Evolutionary conservation across 371 early-diverging fungal genomes (phyloP).

Genomic region (Cokeromyces recurvatus): DNA sequence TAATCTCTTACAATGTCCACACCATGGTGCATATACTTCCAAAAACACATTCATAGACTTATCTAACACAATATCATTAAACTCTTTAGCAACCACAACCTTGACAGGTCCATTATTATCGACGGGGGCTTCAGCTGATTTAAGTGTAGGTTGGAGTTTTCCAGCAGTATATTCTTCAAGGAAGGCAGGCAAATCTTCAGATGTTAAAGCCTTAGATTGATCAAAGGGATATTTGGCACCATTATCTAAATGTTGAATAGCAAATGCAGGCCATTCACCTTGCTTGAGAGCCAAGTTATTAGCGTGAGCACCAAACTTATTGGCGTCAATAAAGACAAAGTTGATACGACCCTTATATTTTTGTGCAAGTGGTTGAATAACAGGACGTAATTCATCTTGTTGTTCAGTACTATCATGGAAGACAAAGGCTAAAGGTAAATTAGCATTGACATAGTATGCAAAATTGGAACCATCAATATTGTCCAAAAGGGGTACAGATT

Average conservation of each 20-base stretch:
- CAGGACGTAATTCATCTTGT: slow-evolving; percentile 44
- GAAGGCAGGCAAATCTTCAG: slow-evolving; percentile 56
- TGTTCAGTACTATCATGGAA: slow-evolving; percentile 72
- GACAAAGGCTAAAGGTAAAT: slow-evolving; percentile 83
- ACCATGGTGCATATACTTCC: slow-evolving; percentile 94
- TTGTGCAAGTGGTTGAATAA: slow-evolving; percentile 74
- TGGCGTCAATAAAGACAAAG: slow-evolving; percentile 86
- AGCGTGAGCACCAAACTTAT: slow-evolving; percentile 81
- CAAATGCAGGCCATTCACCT: slow-evolving; percentile 85
- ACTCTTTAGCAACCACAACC: slow-evolving; percentile 82
- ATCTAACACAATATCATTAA: slow-evolving; percentile 79
- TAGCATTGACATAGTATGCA: slow-evolving; percentile 72
- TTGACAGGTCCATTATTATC: slow-evolving; percentile 83
- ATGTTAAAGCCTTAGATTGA: slow-evolving; percentile 58
- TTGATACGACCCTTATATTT: slow-evolving; percentile 80
- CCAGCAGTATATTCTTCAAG: slow-evolving; percentile 67
- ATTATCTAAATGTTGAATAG: slow-evolving; percentile 70
- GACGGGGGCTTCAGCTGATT: slow-evolving; percentile 83
- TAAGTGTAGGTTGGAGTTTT: slow-evolving; percentile 71
- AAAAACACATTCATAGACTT: slow-evolving; percentile 87
- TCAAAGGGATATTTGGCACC: slow-evolving; percentile 80
- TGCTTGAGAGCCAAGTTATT: slow-evolving; percentile 78
- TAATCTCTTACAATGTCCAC: slow-evolving; percentile 90
- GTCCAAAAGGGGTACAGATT: slow-evolving; percentile 83
- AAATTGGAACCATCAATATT: slow-evolving; percentile 90